Conservation (phyloP, 441 rosid species). For the Populus tomentosa region DNA sequence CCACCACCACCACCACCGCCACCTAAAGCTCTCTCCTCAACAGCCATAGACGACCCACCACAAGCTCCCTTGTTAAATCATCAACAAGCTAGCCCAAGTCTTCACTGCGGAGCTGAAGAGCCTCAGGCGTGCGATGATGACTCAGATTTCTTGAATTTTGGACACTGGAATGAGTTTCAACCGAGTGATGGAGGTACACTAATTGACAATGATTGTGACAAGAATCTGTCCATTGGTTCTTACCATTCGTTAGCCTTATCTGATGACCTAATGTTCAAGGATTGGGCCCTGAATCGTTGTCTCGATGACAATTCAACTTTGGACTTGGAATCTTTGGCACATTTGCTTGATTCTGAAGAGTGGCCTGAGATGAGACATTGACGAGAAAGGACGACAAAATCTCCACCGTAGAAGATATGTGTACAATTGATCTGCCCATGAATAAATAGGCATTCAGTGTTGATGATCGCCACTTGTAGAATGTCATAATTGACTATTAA, state of each 20-base stretch:
- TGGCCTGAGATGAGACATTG: conserved; percentile 21
- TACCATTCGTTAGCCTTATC: neutral
- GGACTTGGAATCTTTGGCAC: conserved; percentile 32
- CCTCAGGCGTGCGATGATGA: neutral
- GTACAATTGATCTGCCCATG: no score
- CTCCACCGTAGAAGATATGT: neutral
- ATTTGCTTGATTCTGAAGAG: conserved; percentile 32
- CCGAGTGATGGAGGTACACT: neutral
- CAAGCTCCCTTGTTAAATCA: neutral
- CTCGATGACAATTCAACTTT: conserved; percentile 17
- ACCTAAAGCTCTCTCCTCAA: neutral
- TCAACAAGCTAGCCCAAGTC: neutral
- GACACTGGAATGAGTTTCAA: neutral
- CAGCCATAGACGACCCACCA: neutral
- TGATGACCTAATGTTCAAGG: conserved; percentile 6
- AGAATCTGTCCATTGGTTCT: neutral
- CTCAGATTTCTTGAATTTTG: conserved; percentile 8
- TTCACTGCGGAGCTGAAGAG: neutral
- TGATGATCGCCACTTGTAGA: neutral
- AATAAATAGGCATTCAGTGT: neutral
- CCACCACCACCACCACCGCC: neutral
- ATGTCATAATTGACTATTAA: neutral
- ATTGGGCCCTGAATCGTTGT: conserved; percentile 14
- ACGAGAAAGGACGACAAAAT: neutral
- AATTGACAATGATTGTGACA: neutral